A percentile compares a stretch with the other conserved stretches of the same genome.
Evolutionary conservation across 176 grass and related monocot genomes (phyloP).

Genomic region (Poa pratensis): DNA sequence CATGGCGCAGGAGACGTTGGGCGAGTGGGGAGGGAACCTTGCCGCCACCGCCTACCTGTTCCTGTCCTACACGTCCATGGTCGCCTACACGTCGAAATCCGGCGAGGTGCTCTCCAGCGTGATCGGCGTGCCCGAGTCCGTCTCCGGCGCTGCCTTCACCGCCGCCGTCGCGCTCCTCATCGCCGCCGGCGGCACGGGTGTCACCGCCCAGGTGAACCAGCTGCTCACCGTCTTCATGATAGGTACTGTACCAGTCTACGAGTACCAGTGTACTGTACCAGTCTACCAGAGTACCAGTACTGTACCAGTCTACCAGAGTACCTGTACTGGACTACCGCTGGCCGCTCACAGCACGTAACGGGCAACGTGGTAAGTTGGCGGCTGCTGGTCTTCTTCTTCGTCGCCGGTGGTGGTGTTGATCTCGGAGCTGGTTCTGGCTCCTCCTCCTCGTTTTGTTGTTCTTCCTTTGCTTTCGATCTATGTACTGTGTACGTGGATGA

Average conservation of each 20-base stretch:
- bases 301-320: too few relatives aligned
- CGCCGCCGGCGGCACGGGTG: conserved; percentile 56
- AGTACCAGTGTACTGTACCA: too few relatives aligned
- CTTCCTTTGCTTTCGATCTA: too few relatives aligned
- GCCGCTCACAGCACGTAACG: too few relatives aligned
- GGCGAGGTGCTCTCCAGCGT: conserved; percentile 72
- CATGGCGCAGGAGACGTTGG: conserved; percentile 83
- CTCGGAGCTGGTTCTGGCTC: too few relatives aligned
- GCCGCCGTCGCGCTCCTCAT: conserved; percentile 67
- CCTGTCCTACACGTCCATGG: conserved; percentile 75
- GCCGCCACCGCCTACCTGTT: conserved; percentile 71
- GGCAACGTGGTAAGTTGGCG: too few relatives aligned
- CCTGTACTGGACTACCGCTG: not conserved
- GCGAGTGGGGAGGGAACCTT: conserved; percentile 77
- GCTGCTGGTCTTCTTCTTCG: too few relatives aligned
- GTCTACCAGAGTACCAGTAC: too few relatives aligned
- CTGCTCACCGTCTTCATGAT: conserved; percentile 77
- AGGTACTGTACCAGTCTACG: conserved; percentile 9
- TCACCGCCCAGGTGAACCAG: conserved; percentile 76
- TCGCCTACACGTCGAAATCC: conserved; percentile 82
- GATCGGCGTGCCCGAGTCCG: conserved; percentile 54
- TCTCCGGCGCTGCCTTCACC: conserved; percentile 66
- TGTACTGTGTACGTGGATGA: too few relatives aligned
- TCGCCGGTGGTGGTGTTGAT: too few relatives aligned
- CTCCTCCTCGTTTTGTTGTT: too few relatives aligned